A percentile compares a stretch with the other conserved stretches of the same genome.
Conservation (phyloP, 1,139 yeast species). For the Taphrina pruni region DNA sequence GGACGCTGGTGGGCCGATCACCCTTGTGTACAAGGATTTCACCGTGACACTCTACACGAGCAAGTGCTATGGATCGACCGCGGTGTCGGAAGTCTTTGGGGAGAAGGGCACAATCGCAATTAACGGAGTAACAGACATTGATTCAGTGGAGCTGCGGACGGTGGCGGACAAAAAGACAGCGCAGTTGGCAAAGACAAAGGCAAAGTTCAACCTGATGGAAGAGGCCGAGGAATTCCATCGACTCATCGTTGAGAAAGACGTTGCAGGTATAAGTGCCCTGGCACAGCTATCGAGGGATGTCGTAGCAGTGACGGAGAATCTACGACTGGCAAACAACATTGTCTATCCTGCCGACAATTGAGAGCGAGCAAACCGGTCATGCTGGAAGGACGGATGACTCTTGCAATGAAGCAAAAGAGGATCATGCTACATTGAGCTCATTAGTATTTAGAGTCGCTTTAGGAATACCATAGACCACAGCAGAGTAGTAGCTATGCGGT, state of each 20-base stretch:
- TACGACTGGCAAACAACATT: conserved; percentile 21
- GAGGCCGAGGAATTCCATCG: conserved; percentile 37
- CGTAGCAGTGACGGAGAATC: conserved; percentile 16
- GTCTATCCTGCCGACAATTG: conserved; percentile 25
- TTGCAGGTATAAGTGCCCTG: conserved; percentile 5
- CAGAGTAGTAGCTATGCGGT: no score
- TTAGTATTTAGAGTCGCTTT: no score
- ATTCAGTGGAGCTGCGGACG: conserved; percentile 20
- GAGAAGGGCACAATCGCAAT: conserved; percentile 30
- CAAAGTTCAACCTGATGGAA: conserved; percentile 27
- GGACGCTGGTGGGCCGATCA: conserved; percentile 35
- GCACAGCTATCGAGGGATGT: conserved; percentile 25
- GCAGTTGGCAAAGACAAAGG: conserved; percentile 28
- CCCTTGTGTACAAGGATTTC: conserved; percentile 22
- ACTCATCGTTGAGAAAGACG: conserved; percentile 27
- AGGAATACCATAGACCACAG: no score
- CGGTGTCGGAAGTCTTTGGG: conserved; percentile 30
- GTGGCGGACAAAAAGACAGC: conserved; percentile 7
- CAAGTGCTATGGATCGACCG: conserved; percentile 28
- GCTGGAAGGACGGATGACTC: no score
- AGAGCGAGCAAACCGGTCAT: no score
- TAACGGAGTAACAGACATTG: conserved; percentile 39
- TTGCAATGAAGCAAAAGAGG: no score
- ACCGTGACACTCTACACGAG: conserved; percentile 26
- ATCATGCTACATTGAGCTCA: no score